Percentiles rank a stretch among this genome's conserved stretches.
phyloP scores from a whole-genome alignment of 768 basidiomycete genomes.

The Trametes coccinea region DNA sequence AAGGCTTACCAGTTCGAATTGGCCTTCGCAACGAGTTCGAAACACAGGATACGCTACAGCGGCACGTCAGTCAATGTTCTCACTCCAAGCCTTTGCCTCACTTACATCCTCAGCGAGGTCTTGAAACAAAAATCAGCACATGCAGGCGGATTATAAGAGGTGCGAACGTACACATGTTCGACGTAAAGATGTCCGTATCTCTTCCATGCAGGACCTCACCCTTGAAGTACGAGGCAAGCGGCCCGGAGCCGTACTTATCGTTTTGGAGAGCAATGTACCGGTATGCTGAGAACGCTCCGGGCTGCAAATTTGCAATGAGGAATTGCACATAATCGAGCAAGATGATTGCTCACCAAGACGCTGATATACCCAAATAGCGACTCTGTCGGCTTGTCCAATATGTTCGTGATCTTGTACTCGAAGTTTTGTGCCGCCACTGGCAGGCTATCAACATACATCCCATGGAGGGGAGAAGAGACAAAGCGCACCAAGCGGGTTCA shows the following conservation, averaged over 20 bases:
- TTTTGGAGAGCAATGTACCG: constrained; percentile 90
- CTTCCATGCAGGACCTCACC: constrained; percentile 85
- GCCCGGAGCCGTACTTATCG: constrained; percentile 76
- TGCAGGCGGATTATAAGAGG: background rate
- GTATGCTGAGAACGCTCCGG: constrained; percentile 94
- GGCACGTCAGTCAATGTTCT: background rate
- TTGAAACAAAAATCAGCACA: constrained; percentile 29
- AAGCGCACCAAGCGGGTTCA: constrained; percentile 76
- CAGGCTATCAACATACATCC: background rate
- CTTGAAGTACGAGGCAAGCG: constrained; percentile 95
- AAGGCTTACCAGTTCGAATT: constrained; percentile 70
- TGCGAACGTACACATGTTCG: constrained; percentile 82
- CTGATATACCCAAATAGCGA: constrained; percentile 95
- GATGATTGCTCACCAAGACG: constrained; percentile 57
- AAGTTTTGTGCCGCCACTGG: constrained; percentile 93
- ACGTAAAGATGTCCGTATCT: constrained; percentile 90
- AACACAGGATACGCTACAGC: constrained; percentile 74
- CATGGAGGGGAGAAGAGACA: constrained; percentile 16
- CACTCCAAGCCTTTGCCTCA: background rate
- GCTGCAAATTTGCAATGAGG: constrained; percentile 39
- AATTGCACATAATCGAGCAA: background rate
- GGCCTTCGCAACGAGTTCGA: constrained; percentile 75
- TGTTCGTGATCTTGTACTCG: constrained; percentile 91
- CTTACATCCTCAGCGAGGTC: constrained; percentile 89
- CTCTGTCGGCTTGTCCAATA: constrained; percentile 88